Evolutionary conservation across 306 rosid genomes (phyloP), one percentile per base, ranked within the genome.

Genomic region (Benincasa hispida): DNA sequence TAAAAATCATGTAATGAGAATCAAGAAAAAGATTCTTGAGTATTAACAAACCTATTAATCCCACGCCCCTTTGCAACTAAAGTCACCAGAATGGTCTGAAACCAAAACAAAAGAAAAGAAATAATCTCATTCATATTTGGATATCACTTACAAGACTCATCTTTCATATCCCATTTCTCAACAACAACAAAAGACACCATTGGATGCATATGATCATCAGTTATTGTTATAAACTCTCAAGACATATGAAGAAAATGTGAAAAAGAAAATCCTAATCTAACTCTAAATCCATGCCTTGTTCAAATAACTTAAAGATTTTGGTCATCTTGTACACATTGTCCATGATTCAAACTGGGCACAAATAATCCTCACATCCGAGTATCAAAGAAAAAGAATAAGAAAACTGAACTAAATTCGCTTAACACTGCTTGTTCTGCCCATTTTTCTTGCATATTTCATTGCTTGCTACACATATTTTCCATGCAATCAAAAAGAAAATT

Each of bases 1-100:
- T 56, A 32, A 21, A 15, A 11, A 55, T 39, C 27, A 59, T 55
- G 56, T 21, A 4, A 18, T 32, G 59, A 10, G 15, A 76, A 45
- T 25, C 22, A 50, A 22, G 62, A 6, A 13, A 79, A 12, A 39
- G 15, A 63, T 17, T 28, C 34, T 68, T 9, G 15, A 53, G 32
- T 50, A 14, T 50, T 2, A 57, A 39, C 66, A 34, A 75, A 79
- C 78, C 60, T 55, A 78, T 37, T 39, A 22, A 79, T 73, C 88
- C 68, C 78, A 76, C 79, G 59, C 84, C 79, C 79, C 80, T 84
- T 76, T 22, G 65, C 79, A 74, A 77, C 74, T 56, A 54, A 11
- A 76, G 83, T 77, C 76, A 69, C 78, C 87, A 75, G 66, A 50
- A 74, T 76, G 67, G 66, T 78, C 79, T 77, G 84, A 79, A 77